Evolutionary conservation across 2,329 filamentous ascomycete species (phyloP).

Genomic region (Hymenoscyphus repandus): DNA sequence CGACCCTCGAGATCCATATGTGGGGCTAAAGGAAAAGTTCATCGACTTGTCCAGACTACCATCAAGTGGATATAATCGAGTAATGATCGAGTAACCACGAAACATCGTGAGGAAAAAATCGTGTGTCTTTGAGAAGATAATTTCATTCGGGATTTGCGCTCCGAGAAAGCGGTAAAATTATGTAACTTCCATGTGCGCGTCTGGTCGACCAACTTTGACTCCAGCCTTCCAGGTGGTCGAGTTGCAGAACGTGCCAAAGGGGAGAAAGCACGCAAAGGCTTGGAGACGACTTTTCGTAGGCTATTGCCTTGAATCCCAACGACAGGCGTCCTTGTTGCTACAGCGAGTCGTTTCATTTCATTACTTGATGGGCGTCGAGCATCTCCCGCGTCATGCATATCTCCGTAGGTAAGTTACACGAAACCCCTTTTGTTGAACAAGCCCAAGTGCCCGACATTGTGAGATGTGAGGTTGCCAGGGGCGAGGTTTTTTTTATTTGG

Average conservation of each 20-base stretch:
- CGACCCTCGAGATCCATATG: neutral
- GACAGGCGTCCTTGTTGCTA: too few species aligned
- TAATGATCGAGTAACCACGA: constrained; percentile 23
- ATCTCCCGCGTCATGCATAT: neutral
- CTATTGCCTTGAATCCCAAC: constrained; percentile 5
- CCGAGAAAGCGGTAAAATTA: neutral
- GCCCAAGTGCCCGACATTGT: neutral
- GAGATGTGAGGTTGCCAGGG: neutral
- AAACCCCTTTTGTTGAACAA: neutral
- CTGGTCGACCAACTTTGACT: neutral
- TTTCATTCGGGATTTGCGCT: neutral
- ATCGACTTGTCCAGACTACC: neutral
- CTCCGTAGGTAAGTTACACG: neutral
- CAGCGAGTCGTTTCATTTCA: constrained; percentile 8
- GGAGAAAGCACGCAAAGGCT: neutral
- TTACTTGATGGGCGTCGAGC: constrained; percentile 15
- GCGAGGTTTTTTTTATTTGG: neutral
- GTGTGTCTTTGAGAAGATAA: neutral
- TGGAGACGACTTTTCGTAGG: constrained; percentile 6
- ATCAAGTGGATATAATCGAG: constrained; percentile 20
- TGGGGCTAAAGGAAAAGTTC: neutral
- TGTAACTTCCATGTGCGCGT: neutral
- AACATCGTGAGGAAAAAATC: constrained; percentile 8
- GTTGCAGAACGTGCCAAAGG: neutral
- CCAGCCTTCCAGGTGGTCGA: neutral